phyloP scores from a whole-genome alignment of 768 basidiomycete genomes.

The Lentinus tigrinus region DNA sequence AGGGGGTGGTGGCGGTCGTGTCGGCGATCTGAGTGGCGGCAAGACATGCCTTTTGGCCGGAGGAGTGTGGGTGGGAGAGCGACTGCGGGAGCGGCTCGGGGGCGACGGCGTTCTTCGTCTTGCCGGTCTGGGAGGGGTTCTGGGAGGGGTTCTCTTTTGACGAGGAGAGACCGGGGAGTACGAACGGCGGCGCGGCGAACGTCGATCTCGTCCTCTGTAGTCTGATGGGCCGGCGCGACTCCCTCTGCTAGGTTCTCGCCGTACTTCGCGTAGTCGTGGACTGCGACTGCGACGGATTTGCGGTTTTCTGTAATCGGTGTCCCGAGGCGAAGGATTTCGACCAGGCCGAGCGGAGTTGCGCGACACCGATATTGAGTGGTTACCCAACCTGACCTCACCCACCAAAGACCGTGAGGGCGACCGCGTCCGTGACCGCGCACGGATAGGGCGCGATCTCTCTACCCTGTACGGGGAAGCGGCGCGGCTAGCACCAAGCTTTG shows the following conservation, averaged over 20 bases:
- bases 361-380: slow-evolving; percentile 10
- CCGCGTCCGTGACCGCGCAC: neutral
- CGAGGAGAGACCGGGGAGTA: slow-evolving; percentile 4
- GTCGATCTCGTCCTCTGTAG: slow-evolving; percentile 11
- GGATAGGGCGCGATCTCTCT: slow-evolving; percentile 13
- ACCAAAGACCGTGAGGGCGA: no score
- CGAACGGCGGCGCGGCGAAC: slow-evolving; percentile 9
- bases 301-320: neutral
- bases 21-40: slow-evolving; percentile 9
- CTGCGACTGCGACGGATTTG: slow-evolving; percentile 15
- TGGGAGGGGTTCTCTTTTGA: slow-evolving; percentile 4
- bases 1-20: slow-evolving; percentile 8
- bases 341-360: neutral
- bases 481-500: slow-evolving; percentile 9
- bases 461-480: slow-evolving; percentile 11
- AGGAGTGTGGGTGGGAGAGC: slow-evolving; percentile 9
- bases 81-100: slow-evolving; percentile 17
- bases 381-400: slow-evolving; percentile 10
- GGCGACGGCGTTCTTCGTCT: neutral
- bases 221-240: neutral
- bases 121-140: neutral
- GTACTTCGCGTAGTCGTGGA: slow-evolving; percentile 8
- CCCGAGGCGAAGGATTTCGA: slow-evolving; percentile 7
- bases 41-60: slow-evolving; percentile 13
- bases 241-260: neutral